Evolutionary conservation across 2,329 filamentous ascomycete species (phyloP), one percentile per base, ranked within the genome.

Genomic region (Mollisia scopiformis): DNA sequence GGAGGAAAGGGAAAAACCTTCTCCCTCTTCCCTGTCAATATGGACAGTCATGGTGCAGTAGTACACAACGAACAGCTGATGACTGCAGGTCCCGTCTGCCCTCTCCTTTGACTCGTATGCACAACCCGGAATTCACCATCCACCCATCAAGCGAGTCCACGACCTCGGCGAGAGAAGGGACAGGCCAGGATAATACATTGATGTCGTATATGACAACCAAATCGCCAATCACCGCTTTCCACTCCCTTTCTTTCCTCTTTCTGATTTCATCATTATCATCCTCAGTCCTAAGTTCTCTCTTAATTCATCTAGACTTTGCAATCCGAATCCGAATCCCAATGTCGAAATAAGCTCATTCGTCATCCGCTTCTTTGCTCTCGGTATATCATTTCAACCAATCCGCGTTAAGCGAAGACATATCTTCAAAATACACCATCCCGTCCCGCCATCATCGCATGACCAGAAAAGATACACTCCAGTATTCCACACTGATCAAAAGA

Each of bases 71-170:
- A 61, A 61, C 59, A 55, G 59, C 55, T 61, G 31, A 46, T 61
- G 43, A 30, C 55, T 58, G 59, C 59, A 61, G 59, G 50, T 58
- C 59, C 41, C 41, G 14, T 46, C n/a, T 47, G 25, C 46, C 50
- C 33, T 53, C 19, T 19, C 37, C n/a, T n/a, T n/a, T n/a, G n/a
- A n/a, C n/a, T n/a, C n/a, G n/a, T 27, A 58, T 35, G 25, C 49
- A 54, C 37, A 10, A 41, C 19, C 39, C 39, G 39, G 39, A 43
- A 43, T 27, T 52, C 30, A 5, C 46, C 46, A 49, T 31, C 25
- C 46, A 7, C 4, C 28, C 11, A 51, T 2, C 49, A 21, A 28
- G 35, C 49, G 19, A 30, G 30, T 41, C 37, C 16, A 31, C 30
- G 25, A 33, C 35, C 37, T 31, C 53, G 53, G 37, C 39, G 53